These are phyloP conservation scores for Phellinidium pouzarii DNA, from an alignment of 1,284 basidiomycete species.

Conservation along the genomic window DNA sequence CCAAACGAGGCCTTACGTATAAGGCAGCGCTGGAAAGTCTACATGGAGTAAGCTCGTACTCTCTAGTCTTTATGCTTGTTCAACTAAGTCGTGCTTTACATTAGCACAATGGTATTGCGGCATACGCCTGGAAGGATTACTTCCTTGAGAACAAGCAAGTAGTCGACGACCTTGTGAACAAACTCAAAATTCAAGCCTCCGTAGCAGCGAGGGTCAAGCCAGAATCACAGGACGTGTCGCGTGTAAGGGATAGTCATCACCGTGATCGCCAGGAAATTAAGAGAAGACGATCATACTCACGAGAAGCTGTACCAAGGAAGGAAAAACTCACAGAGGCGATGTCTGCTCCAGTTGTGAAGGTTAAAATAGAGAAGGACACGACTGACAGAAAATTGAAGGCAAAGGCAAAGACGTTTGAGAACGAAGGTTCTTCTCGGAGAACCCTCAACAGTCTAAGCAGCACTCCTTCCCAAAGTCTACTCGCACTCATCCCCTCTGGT, in stretches of 20 bases:
- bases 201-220: background rate
- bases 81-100: conserved; percentile 25
- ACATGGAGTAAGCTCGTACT: conserved; percentile 36
- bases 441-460: conserved; percentile 18
- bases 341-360: background rate
- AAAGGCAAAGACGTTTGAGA: background rate
- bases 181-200: conserved; percentile 14
- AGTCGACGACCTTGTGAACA: conserved; percentile 44
- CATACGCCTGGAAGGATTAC: conserved; percentile 62
- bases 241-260: background rate
- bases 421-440: conserved; percentile 7
- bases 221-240: background rate
- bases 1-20: conserved; percentile 13
- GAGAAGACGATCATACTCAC: background rate
- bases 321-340: background rate
- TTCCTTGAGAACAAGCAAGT: conserved; percentile 59
- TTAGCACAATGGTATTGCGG: conserved; percentile 39
- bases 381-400: background rate
- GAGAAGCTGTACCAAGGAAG: background rate
- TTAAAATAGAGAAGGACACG: background rate
- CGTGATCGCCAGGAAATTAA: conserved; percentile 2
- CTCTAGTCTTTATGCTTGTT: conserved; percentile 8
- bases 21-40: conserved; percentile 32
- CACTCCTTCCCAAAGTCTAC: conserved; percentile 7
- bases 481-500: conserved; percentile 11